Base-by-base conservation (phyloP, 495 filamentous ascomycete genomes). In the Daldinia bambusicola region DNA sequence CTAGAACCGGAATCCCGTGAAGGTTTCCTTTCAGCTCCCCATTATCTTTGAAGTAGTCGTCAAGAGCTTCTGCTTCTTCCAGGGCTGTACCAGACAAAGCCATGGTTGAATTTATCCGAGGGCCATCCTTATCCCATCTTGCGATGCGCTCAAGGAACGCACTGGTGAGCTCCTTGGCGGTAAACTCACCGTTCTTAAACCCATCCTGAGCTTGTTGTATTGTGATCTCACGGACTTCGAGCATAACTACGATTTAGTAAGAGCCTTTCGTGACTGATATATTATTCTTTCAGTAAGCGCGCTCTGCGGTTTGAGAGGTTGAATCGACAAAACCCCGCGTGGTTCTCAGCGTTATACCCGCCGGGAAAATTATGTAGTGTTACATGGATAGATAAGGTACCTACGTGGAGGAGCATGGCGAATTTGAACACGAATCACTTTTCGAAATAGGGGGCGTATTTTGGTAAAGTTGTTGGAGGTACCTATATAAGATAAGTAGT, bases 1-100 rank as follows among this genome's bases (percentile, higher is more conserved):
- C 55, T 6, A 77, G 52, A 3, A 77, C 62, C 4, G 75, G 75
- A 34, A 76, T 64, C 1, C 75, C 75, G 38, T 72, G 68, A n/a
- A 77, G 68, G 8, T 69, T 69, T 40, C 77, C 77, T 48, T 62
- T 74, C 0, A 74, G 7, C 7, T 55, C 22, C 1, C 61, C 61
- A 10, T n/a, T 66, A 16, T 63, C 43, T 16, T 57, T 20, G 2
- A 71, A 41, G 14, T 71, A 52, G n/a, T 20, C 4, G n/a, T 72
- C 69, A n/a, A 72, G 65, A 30, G 43, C 55, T 30, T 30, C 31
- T 16, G 67, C 67, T 37, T 67, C 74, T 10, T 71, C 53, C 5
- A 74, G 40, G 4, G 74, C 74, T 2, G 55, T 65, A 8, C 7
- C 40, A 7, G 71, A 76, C 16, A 75, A 43, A 22, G 69, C 61